Conservation (phyloP, 2,329 filamentous ascomycete species). For the Cladosporium phlei region DNA sequence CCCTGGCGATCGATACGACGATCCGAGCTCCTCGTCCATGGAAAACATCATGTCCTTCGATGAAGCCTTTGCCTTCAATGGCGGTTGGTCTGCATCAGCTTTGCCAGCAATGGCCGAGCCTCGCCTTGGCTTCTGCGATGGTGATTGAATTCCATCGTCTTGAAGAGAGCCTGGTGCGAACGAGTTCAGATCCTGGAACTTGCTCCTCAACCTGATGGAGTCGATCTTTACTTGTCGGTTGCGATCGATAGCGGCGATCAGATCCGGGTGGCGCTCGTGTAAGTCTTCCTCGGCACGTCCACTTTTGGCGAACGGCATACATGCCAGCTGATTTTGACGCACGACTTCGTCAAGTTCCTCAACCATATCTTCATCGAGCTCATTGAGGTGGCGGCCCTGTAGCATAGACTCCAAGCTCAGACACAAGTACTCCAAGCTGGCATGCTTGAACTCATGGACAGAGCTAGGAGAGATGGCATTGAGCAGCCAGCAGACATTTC, state of each 20-base stretch:
- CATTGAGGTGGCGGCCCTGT: slow-evolving; percentile 78
- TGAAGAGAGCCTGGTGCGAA: slow-evolving; percentile 61
- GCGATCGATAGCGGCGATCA: slow-evolving; percentile 62
- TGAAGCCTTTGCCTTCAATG: slow-evolving; percentile 63
- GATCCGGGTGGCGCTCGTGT: slow-evolving; percentile 59
- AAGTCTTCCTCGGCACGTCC: slow-evolving; percentile 64
- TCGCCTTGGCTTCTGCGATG: slow-evolving; percentile 41
- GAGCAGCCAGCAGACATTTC: slow-evolving; percentile 79
- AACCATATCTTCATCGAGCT: slow-evolving; percentile 79
- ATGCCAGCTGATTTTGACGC: slow-evolving; percentile 73
- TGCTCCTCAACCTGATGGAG: slow-evolving; percentile 65
- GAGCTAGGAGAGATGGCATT: slow-evolving; percentile 82
- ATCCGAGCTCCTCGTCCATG: slow-evolving; percentile 74
- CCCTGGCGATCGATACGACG: slow-evolving; percentile 18
- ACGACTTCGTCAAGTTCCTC: slow-evolving; percentile 72
- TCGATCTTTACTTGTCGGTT: slow-evolving; percentile 66
- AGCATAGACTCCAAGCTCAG: slow-evolving; percentile 87
- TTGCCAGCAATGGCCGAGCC: slow-evolving; percentile 36
- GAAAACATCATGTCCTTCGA: slow-evolving; percentile 79
- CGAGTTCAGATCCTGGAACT: slow-evolving; percentile 62
- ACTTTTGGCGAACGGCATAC: slow-evolving; percentile 71
- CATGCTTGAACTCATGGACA: slow-evolving; percentile 79
- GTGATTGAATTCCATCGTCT: slow-evolving; percentile 47
- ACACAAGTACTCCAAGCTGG: slow-evolving; percentile 84
- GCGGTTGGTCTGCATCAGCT: slow-evolving; percentile 55